These are phyloP conservation scores for Geotrichum citri-aurantii DNA, from an alignment of 1,139 yeast genomes.

Conservation along the genomic window DNA sequence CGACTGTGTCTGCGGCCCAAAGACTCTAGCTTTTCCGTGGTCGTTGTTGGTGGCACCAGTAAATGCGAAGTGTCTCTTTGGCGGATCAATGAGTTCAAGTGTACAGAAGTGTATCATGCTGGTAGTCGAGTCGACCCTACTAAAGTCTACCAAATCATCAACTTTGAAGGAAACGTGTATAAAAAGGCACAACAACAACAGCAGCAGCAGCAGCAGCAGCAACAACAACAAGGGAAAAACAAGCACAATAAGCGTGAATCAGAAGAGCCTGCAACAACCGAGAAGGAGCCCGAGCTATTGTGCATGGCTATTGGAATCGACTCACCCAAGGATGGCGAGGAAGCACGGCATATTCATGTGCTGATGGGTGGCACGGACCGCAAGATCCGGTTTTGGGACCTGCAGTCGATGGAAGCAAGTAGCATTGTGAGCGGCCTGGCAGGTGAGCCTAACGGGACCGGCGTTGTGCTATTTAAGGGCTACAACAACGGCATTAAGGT, in stretches of 20 bases:
- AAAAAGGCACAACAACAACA: neutral
- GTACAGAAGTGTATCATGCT: slow-evolving; percentile 47
- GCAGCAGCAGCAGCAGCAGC: slow-evolving; percentile 7
- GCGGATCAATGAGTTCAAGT: slow-evolving; percentile 65
- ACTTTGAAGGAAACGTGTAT: slow-evolving; percentile 21
- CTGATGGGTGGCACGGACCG: slow-evolving; percentile 40
- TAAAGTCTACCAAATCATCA: slow-evolving; percentile 19
- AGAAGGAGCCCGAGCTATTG: slow-evolving; percentile 18
- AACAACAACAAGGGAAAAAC: slow-evolving; percentile 1
- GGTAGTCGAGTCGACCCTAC: slow-evolving; percentile 14
- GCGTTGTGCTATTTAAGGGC: slow-evolving; percentile 12
- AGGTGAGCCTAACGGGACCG: slow-evolving; percentile 21
- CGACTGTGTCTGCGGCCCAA: slow-evolving; percentile 44
- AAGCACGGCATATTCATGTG: slow-evolving; percentile 21
- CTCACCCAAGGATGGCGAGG: slow-evolving; percentile 17
- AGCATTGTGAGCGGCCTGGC: slow-evolving; percentile 36
- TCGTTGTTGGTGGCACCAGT: slow-evolving; percentile 62
- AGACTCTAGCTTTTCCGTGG: slow-evolving; percentile 41
- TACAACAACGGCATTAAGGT: slow-evolving; percentile 18
- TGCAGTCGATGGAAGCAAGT: slow-evolving; percentile 40
- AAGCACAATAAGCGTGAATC: neutral
- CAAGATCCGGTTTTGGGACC: slow-evolving; percentile 47
- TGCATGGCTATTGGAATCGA: slow-evolving; percentile 31
- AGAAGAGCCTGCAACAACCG: neutral
- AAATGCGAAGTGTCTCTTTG: slow-evolving; percentile 61